Evolutionary conservation across 2,329 filamentous ascomycete genomes (phyloP), one percentile per base, ranked within the genome.

Genomic region (Dendrostoma leiphaemia): DNA sequence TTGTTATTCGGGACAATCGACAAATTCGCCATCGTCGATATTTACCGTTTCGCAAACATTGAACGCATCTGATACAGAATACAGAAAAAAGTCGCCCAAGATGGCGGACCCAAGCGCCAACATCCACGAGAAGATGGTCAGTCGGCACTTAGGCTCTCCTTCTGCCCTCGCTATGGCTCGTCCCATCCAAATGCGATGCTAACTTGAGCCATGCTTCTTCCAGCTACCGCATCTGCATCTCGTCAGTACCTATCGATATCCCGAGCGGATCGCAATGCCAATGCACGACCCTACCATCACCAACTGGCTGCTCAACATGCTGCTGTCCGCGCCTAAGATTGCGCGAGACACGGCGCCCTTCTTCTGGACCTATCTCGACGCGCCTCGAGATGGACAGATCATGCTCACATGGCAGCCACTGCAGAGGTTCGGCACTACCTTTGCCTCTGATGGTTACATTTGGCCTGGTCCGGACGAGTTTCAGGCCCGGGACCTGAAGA

Each of bases 211-310:
- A 34, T 52, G 12, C 29, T 28, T 9, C 12, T 24, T 31, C 17
- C 67, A 94, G 90, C 83, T 95, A 67, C 87, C 86, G 50, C 93
- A 97, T 75, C 84, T 97, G 63, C 93, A 97, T 70, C 84, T 97
- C 59, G 79, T 97, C 60, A 97, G 91, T 46, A 87, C 86, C 37
- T 89, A 88, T 69, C 83, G 88, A 64, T 97, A 92, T 71, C 89
- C 93, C 2, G 74, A 83, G 57, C 83, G 89, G 65, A 84, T 84
- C 48, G 81, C 83, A 49, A 78, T 96, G 61, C 84, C 87, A 62
- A 78, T 89, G 28, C 83, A 88, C 54, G 88, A 92, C 61, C 48
- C 31, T 29, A 8, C 32, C 28, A 89, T 93, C 24, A 87, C 91
- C 58, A 86, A 90, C 65, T 93, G 90, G 80, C 82, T 97, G 57